Conservation (phyloP, 2,329 filamentous ascomycete species). For the Sclerotinia spermophila region DNA sequence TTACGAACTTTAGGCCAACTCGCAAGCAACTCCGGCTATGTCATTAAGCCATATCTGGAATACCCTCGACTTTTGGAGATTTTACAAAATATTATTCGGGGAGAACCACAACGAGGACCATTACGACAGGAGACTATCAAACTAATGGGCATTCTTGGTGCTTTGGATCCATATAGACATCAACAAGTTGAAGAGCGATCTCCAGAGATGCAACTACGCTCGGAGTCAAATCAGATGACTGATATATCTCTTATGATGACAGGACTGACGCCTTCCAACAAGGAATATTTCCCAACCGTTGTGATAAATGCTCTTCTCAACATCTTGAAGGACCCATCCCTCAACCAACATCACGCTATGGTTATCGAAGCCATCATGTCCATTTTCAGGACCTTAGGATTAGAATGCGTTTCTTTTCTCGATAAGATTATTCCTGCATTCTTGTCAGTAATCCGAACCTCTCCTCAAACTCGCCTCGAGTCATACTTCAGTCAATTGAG, state of each 20-base stretch:
- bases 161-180: conserved; percentile 92
- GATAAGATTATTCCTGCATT: conserved; percentile 94
- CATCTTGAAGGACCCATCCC: conserved; percentile 84
- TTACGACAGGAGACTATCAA: conserved; percentile 94
- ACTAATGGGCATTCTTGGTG: conserved; percentile 90
- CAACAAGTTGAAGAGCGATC: conserved; percentile 89
- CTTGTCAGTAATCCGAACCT: conserved; percentile 79
- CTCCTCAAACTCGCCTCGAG: conserved; percentile 74
- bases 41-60: conserved; percentile 92
- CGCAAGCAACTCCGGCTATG: conserved; percentile 94
- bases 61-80: conserved; percentile 92
- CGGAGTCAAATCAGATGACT: conserved; percentile 65
- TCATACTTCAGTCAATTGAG: conserved; percentile 98
- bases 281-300: conserved; percentile 97
- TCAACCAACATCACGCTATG: conserved; percentile 85
- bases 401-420: conserved; percentile 95
- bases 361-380: conserved; percentile 99
- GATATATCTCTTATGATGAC: conserved; percentile 99
- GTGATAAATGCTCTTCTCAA: conserved; percentile 94
- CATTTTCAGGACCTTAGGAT: conserved; percentile 91
- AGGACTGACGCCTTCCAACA: conserved; percentile 89
- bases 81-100: conserved; percentile 88
- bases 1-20: conserved; percentile 87
- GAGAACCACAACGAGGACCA: conserved; percentile 77
- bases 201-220: conserved; percentile 70